phyloP scores from a whole-genome alignment of 768 basidiomycete genomes.

The Tephrocybe sp. region DNA sequence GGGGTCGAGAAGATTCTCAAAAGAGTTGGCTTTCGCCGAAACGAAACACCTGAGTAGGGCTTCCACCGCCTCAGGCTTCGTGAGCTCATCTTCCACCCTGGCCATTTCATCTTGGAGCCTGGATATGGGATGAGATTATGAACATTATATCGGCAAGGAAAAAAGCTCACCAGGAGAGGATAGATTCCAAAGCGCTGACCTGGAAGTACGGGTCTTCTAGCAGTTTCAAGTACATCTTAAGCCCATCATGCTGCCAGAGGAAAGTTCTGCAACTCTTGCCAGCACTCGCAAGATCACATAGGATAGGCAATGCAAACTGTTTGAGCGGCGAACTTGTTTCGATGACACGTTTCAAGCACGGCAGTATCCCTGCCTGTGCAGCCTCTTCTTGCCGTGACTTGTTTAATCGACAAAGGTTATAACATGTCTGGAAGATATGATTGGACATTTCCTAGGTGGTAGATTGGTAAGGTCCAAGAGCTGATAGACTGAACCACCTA shows the following conservation, averaged over 20 bases:
- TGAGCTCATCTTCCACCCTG: constrained; percentile 86
- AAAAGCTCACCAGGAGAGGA: constrained; percentile 76
- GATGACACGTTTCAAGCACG: constrained; percentile 87
- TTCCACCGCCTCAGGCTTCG: constrained; percentile 64
- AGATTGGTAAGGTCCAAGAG: constrained; percentile 3
- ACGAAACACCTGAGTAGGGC: constrained; percentile 79
- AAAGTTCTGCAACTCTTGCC: constrained; percentile 89
- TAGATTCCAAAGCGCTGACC: constrained; percentile 87
- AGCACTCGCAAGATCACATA: constrained; percentile 94
- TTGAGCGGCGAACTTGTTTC: constrained; percentile 89
- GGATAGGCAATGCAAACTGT: constrained; percentile 94
- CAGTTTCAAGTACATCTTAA: constrained; percentile 75
- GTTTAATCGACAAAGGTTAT: constrained; percentile 93
- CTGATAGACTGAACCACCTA: constrained; percentile 35
- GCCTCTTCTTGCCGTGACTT: constrained; percentile 97
- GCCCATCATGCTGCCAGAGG: constrained; percentile 93
- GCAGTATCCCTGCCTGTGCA: constrained; percentile 93
- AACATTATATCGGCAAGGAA: background rate
- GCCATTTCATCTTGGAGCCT: constrained; percentile 97
- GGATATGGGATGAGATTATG: background rate
- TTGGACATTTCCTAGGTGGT: constrained; percentile 86
- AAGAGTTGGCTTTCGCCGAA: constrained; percentile 82
- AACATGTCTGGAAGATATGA: constrained; percentile 96
- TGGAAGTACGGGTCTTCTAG: constrained; percentile 89
- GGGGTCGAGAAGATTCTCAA: constrained; percentile 90